Evolutionary conservation across 2,329 filamentous ascomycete genomes (phyloP).

Genomic region (Botrytis hyacinthi): DNA sequence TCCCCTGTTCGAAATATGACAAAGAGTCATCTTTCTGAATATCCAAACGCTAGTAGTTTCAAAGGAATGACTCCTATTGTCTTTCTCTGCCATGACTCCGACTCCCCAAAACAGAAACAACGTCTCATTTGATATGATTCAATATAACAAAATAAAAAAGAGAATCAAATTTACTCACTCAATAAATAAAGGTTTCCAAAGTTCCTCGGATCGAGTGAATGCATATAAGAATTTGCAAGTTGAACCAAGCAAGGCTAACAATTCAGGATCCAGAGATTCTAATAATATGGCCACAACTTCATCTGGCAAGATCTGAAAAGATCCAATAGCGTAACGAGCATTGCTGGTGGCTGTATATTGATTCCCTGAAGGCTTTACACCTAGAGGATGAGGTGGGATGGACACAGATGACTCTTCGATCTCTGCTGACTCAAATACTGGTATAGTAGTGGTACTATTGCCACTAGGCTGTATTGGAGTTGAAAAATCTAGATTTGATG

Average conservation of each 20-base stretch:
- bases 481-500: not conserved
- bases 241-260: constrained; percentile 65
- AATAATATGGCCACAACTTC: constrained; percentile 74
- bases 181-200: constrained; percentile 85
- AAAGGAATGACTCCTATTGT: constrained; percentile 5
- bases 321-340: constrained; percentile 64
- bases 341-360: constrained; percentile 65
- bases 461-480: constrained; percentile 11
- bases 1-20: not conserved
- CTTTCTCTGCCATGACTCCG: not conserved
- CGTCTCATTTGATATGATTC: not conserved
- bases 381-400: constrained; percentile 76
- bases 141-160: not conserved
- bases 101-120: not conserved
- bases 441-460: not conserved
- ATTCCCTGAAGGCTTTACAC: constrained; percentile 85
- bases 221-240: constrained; percentile 87
- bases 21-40: not conserved
- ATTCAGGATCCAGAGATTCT: constrained; percentile 66
- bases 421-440: constrained; percentile 32
- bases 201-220: constrained; percentile 77
- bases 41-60: not conserved
- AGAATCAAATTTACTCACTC: constrained; percentile 60
- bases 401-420: constrained; percentile 48
- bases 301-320: constrained; percentile 70